Base-by-base conservation (phyloP, 2,329 filamentous ascomycete species). In the Sporothrix pseudoabietina region DNA sequence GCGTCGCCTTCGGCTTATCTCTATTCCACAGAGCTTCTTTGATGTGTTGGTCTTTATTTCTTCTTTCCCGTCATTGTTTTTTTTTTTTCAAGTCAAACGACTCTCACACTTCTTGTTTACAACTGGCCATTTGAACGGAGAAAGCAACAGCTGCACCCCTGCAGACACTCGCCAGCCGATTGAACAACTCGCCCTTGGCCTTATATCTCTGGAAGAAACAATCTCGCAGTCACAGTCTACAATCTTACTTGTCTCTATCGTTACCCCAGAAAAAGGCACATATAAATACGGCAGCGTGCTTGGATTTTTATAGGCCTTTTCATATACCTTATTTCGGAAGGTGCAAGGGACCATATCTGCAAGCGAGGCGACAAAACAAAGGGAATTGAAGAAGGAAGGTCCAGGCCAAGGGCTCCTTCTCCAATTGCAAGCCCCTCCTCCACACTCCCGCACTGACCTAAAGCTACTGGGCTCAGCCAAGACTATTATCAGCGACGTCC, bases 361-460 rank as follows among this genome's bases (percentile, higher is more conserved):
- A 65, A 65, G 35, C 61, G 32, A 59, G 55, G 55, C 55, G 14
- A 19, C 55, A n/a, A 63, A 39, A 63, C 39, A 65, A 47, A 26
- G 39, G 30, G 39, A 30, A n/a, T 22, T n/a, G 22, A 30, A 16
- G 39, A 65, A n/a, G 39, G 61, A 66, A 44, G 61, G 39, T 19
- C 39, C 22, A 66, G 39, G 61, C 61, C 61, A 44, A 66, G 61
- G 14, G 61, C n/a, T 47, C 61, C 39, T 44, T 66, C 61, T 26
- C 35, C 19, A 44, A 47, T 47, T 16, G 41, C 44, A 6, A 47
- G 39, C 61, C 61, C 61, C 61, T 66, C 35, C 39, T 66, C 61
- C 61, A 44, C 61, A 47, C 61, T 66, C 61, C 61, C 39, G 41
- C 61, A 66, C 10, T 47, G n/a, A 47, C 61, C 22, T 47, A 30